Percentiles rank a stretch among this genome's conserved stretches.
phyloP scores from a whole-genome alignment of 805 yeast species.

The Cephaloascus albidus region DNA sequence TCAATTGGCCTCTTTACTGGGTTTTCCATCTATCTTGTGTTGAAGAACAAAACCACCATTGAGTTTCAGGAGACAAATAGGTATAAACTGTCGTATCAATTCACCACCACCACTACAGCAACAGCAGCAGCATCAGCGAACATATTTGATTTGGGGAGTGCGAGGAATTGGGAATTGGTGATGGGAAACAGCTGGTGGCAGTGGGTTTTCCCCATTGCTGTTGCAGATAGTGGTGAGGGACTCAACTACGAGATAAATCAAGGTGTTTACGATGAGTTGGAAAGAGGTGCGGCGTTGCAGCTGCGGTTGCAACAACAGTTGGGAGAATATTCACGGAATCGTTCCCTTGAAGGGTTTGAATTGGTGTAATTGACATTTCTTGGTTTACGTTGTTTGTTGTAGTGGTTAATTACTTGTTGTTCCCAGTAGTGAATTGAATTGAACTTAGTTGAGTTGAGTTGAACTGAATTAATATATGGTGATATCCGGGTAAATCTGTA shows the following conservation, averaged over 20 bases:
- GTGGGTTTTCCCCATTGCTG: slow-evolving; percentile 61
- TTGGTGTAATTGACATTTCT: too few relatives aligned
- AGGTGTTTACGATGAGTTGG: slow-evolving; percentile 26
- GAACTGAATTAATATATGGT: too few relatives aligned
- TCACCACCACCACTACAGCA: slow-evolving; percentile 31
- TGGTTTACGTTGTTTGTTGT: too few relatives aligned
- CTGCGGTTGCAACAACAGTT: slow-evolving; percentile 34
- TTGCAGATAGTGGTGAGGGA: slow-evolving; percentile 27
- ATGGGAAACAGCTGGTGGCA: slow-evolving; percentile 63
- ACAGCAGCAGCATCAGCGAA: slow-evolving; percentile 44
- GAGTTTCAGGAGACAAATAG: slow-evolving; percentile 58
- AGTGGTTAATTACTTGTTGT: too few relatives aligned
- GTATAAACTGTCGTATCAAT: slow-evolving; percentile 25
- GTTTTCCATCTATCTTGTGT: slow-evolving; percentile 50
- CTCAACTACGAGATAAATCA: slow-evolving; percentile 41
- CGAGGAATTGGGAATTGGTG: slow-evolving; percentile 52
- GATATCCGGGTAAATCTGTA: too few relatives aligned
- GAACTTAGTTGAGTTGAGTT: too few relatives aligned
- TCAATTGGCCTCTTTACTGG: slow-evolving; percentile 52
- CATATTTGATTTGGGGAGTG: slow-evolving; percentile 65
- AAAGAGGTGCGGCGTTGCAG: slow-evolving; percentile 33
- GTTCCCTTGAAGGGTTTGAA: too few relatives aligned
- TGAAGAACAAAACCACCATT: slow-evolving; percentile 68
- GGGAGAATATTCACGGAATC: too few relatives aligned
- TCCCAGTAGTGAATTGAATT: too few relatives aligned